Evolutionary conservation across 805 yeast species (phyloP), one percentile per base, ranked within the genome.

Genomic region (Komagataella pseudopastoris): DNA sequence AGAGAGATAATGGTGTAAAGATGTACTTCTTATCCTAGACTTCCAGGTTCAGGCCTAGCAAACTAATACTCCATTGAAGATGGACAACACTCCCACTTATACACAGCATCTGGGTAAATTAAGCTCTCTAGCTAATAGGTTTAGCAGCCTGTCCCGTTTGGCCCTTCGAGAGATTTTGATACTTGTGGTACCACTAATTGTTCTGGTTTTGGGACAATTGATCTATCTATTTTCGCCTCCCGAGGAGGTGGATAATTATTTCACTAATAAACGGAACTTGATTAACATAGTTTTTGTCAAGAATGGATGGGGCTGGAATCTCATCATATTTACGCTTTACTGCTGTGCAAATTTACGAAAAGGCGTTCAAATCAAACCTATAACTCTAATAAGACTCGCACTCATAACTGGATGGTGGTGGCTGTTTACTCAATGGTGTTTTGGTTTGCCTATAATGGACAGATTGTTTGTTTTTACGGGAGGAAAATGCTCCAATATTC

Each of bases 241-340:
- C 3, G 36, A 24, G 6, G 53, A 61, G 16, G 80, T 74, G 50
- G 72, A 71, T 53, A 71, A 74, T 56, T 76, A 74, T 64, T 76
- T 71, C 63, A 75, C 77, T 50, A 71, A 80, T 52, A 88, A 87
- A 66, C 73, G 76, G 50, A 88, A 88, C 61, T 36, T 88, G 16
- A 61, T 90, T 54, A 91, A 91, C 64, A 74, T 74, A 18, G 48
- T 75, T 6, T 87, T 93, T 62, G 96, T 91, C 44, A 93, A 91
- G 60, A 75, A 74, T 23, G 98, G 97, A 2, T 93, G 98, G 98
- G 72, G 79, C 14, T 93, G 97, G 98, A 89, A 96, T 1, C 64
- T 80, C 0, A 4, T 75, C 3, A 72, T 73, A 3, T 73, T 67
- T 47, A 39, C 53, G 7, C 50, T 59, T 17, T 48, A 63, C 22